Evolutionary conservation across 345 rosid species (phyloP).

Genomic region (Carallia pectinifolia): DNA sequence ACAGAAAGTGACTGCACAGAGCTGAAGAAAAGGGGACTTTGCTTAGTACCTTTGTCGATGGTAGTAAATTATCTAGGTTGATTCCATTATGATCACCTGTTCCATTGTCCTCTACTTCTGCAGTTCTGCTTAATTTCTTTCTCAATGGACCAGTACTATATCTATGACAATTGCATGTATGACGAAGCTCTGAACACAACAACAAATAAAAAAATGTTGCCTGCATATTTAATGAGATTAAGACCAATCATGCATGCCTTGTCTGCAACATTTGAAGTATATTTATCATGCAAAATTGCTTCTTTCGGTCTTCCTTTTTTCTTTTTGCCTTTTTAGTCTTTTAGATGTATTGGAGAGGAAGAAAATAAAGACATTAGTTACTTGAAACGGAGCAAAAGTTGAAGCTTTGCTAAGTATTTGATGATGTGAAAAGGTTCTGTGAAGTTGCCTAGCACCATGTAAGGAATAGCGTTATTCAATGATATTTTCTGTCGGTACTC

Average conservation of each 20-base stretch:
- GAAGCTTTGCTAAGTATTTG: no score
- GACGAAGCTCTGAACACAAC: not conserved
- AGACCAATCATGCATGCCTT: not conserved
- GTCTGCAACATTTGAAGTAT: not conserved
- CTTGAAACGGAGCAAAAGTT: no score
- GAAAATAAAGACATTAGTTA: no score
- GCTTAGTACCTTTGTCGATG: slow-evolving; percentile 65
- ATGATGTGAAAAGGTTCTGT: no score
- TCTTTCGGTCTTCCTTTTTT: no score
- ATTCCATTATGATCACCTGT: slow-evolving; percentile 5
- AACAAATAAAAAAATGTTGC: not conserved
- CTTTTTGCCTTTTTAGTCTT: no score
- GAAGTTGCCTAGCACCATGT: no score
- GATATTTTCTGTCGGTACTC: no score
- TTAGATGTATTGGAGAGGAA: no score
- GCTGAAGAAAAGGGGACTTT: slow-evolving; percentile 61
- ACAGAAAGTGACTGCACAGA: slow-evolving; percentile 36
- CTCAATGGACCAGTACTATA: not conserved
- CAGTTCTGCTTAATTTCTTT: not conserved
- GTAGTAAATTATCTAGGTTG: slow-evolving; percentile 42
- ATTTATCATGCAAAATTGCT: not conserved
- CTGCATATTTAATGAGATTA: not conserved
- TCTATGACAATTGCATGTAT: not conserved
- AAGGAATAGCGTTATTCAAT: no score
- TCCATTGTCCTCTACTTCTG: not conserved